A percentile compares a stretch with the other conserved stretches of the same genome.
These are phyloP conservation scores for Neurospora sp. DNA, from an alignment of 495 filamentous ascomycete genomes.

Conservation along the genomic window DNA sequence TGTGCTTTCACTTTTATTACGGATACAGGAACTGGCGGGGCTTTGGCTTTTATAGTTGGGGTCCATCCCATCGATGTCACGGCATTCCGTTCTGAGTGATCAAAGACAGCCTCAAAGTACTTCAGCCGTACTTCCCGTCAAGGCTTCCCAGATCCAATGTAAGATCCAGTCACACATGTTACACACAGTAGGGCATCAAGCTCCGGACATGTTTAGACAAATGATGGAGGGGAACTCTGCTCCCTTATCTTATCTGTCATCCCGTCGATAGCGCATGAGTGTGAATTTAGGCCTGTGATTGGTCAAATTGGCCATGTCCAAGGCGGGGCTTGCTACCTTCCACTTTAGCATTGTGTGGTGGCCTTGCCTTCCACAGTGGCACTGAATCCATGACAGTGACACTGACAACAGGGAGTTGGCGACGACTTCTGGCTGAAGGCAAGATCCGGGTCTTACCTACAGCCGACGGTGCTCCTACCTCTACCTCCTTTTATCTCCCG, in stretches of 20 bases:
- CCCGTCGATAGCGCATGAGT: neutral
- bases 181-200: neutral
- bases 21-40: neutral
- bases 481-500: neutral
- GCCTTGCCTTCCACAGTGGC: neutral
- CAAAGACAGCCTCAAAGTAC: neutral
- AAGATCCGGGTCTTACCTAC: neutral
- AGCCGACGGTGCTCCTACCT: neutral
- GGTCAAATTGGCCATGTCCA: neutral
- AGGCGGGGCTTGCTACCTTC: neutral
- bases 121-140: neutral
- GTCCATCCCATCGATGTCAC: neutral
- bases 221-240: neutral
- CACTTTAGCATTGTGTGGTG: neutral
- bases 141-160: neutral
- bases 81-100: neutral
- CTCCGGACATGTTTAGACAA: too few relatives aligned
- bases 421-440: neutral
- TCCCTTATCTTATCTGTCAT: neutral
- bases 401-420: neutral
- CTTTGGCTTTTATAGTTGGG: neutral
- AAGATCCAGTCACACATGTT: neutral
- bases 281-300: neutral
- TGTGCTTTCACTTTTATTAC: neutral
- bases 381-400: neutral